A percentile compares a stretch with the other conserved stretches of the same genome.
Evolutionary conservation across 352 stramenopile genomes (phyloP).

Genomic region (Phytophthora cajani): DNA sequence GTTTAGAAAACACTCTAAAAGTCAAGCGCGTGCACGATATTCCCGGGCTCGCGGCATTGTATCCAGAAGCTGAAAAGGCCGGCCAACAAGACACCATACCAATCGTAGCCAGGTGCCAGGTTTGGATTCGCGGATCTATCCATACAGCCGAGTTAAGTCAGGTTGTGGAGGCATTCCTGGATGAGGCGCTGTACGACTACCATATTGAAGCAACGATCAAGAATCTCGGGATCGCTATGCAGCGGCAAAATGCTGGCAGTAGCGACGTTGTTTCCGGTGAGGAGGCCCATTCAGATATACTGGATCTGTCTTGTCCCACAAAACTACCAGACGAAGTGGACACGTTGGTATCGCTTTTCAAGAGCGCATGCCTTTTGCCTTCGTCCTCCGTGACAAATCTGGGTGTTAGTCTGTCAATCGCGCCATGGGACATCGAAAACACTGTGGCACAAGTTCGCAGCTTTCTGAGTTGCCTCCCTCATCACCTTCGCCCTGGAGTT

Average conservation of each 20-base stretch:
- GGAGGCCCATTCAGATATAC: constrained; percentile 1
- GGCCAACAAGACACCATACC: not conserved
- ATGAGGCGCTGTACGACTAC: constrained; percentile 83
- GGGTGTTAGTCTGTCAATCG: constrained; percentile 45
- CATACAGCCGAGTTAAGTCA: constrained; percentile 56
- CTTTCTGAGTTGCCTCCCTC: constrained; percentile 61
- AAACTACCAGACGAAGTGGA: constrained; percentile 38
- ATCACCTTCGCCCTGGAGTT: constrained; percentile 55
- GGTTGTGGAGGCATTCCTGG: constrained; percentile 71
- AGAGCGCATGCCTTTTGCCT: constrained; percentile 47
- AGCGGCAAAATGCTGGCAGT: constrained; percentile 5
- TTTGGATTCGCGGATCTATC: constrained; percentile 82
- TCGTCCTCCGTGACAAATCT: constrained; percentile 74
- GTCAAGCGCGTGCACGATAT: constrained; percentile 36
- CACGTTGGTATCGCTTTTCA: constrained; percentile 58
- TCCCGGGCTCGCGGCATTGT: constrained; percentile 32
- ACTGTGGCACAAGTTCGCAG: constrained; percentile 55
- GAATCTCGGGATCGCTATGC: constrained; percentile 25
- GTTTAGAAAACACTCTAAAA: not conserved
- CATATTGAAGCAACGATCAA: constrained; percentile 70
- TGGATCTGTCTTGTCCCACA: constrained; percentile 6
- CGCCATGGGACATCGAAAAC: constrained; percentile 71
- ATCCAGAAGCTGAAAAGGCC: constrained; percentile 11
- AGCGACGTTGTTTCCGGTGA: constrained; percentile 6
- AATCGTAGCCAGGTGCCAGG: constrained; percentile 58